Percentiles rank a stretch among this genome's conserved stretches.
Evolutionary conservation across 306 rosid genomes (phyloP).

Genomic region (Fragaria vesca): DNA sequence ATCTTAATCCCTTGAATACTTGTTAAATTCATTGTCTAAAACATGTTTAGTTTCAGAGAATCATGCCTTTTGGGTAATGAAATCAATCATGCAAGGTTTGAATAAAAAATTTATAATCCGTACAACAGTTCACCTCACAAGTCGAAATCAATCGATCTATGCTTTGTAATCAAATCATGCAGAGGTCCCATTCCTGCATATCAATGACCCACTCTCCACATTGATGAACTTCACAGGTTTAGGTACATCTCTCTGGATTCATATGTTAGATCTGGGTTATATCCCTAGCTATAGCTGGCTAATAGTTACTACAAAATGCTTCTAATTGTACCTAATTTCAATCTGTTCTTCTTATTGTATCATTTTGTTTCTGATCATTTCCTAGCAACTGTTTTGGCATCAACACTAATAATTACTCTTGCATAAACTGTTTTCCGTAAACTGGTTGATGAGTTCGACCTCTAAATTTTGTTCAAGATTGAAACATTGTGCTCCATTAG

Average conservation of each 20-base stretch:
- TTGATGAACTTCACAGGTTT: constrained; percentile 44
- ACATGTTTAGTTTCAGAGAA: background rate
- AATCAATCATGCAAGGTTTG: background rate
- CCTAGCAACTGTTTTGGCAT: background rate
- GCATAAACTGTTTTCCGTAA: background rate
- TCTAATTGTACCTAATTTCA: background rate
- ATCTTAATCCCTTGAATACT: too few species aligned
- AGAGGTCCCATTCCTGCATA: constrained; percentile 36
- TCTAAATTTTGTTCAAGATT: background rate
- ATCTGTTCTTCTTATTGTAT: background rate
- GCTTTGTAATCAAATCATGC: constrained; percentile 28
- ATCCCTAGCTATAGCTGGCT: background rate
- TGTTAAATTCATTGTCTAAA: background rate
- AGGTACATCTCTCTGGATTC: constrained; percentile 21
- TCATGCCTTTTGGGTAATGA: background rate
- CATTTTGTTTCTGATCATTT: background rate
- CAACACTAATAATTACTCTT: background rate
- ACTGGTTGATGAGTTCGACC: background rate
- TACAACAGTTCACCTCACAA: constrained; percentile 14
- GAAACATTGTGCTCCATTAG: background rate
- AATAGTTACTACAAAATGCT: background rate
- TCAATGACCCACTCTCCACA: constrained; percentile 39
- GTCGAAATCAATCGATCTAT: constrained; percentile 24
- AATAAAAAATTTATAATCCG: constrained; percentile 1
- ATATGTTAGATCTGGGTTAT: background rate